phyloP scores from a whole-genome alignment of 129 eudicot genomes.

The Centrapalus pauciflorus region DNA sequence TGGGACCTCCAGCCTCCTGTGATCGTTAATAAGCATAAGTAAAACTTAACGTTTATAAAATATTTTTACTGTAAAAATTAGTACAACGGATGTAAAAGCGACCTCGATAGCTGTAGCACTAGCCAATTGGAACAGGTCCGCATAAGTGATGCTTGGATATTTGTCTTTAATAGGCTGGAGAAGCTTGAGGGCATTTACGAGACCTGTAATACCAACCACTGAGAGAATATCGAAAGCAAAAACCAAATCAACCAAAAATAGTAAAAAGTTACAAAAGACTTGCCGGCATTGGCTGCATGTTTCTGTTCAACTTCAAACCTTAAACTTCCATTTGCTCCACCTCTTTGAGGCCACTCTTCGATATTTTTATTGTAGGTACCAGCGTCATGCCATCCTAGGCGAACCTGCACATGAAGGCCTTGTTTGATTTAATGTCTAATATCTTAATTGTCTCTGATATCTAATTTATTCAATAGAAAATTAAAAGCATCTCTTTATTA shows the following conservation, averaged over 20 bases:
- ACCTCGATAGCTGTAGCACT: conserved; percentile 99
- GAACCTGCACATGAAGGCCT: conserved; percentile 48
- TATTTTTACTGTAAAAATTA: background rate
- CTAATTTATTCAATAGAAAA: too few relatives aligned
- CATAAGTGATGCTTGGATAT: conserved; percentile 77
- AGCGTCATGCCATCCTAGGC: conserved; percentile 99
- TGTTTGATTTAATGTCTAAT: too few relatives aligned
- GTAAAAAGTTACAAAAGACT: conserved; percentile 6
- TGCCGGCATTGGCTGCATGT: conserved; percentile 98
- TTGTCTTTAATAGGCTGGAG: conserved; percentile 95
- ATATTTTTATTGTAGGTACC: conserved; percentile 91
- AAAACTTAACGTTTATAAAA: background rate
- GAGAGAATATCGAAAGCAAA: conserved; percentile 3
- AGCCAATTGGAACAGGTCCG: conserved; percentile 91
- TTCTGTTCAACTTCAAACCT: conserved; percentile 86
- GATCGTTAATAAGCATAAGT: background rate
- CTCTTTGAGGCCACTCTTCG: conserved; percentile 93
- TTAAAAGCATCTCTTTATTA: too few relatives aligned
- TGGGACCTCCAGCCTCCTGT: conserved; percentile 99
- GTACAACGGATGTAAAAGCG: conserved; percentile 6
- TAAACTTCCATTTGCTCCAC: conserved; percentile 98
- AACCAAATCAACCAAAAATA: background rate
- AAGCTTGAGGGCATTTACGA: conserved; percentile 89
- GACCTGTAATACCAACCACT: conserved; percentile 58
- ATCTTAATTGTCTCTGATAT: too few relatives aligned